phyloP scores from a whole-genome alignment of 306 rosid genomes.

The Citrullus colocynthis region DNA sequence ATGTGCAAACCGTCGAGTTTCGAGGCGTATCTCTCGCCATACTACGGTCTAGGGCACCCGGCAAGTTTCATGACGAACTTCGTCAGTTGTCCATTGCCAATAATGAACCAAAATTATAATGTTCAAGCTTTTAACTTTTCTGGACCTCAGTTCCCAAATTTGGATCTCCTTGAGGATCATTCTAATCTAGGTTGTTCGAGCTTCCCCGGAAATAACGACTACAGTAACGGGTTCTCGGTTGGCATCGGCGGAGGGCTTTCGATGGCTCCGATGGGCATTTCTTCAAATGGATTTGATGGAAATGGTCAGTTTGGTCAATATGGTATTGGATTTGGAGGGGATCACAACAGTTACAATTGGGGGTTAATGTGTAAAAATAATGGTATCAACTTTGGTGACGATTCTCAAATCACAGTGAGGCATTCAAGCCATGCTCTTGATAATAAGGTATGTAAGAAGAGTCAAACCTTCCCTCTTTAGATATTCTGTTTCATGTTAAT shows the following conservation, averaged over 20 bases:
- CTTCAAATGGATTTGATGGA: constrained; percentile 2
- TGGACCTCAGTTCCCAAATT: background rate
- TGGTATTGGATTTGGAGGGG: background rate
- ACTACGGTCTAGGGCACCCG: background rate
- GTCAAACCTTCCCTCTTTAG: background rate
- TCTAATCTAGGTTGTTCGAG: background rate
- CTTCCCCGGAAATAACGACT: background rate
- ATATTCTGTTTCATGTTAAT: background rate
- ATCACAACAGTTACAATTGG: background rate
- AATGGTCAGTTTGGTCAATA: background rate
- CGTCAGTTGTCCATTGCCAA: background rate
- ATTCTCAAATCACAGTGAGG: background rate
- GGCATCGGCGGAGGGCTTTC: background rate
- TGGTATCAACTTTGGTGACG: background rate
- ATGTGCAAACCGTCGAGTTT: background rate
- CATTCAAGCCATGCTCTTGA: background rate
- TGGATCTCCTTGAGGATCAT: background rate
- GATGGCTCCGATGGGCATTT: background rate
- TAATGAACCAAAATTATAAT: background rate
- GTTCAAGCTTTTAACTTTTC: background rate
- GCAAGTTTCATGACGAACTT: background rate
- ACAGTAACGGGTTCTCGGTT: background rate
- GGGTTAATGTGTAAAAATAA: background rate
- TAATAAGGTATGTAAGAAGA: background rate
- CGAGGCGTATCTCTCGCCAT: background rate